These are phyloP conservation scores for Candida lessepsii DNA, from an alignment of 805 yeast genomes.

Conservation along the genomic window DNA sequence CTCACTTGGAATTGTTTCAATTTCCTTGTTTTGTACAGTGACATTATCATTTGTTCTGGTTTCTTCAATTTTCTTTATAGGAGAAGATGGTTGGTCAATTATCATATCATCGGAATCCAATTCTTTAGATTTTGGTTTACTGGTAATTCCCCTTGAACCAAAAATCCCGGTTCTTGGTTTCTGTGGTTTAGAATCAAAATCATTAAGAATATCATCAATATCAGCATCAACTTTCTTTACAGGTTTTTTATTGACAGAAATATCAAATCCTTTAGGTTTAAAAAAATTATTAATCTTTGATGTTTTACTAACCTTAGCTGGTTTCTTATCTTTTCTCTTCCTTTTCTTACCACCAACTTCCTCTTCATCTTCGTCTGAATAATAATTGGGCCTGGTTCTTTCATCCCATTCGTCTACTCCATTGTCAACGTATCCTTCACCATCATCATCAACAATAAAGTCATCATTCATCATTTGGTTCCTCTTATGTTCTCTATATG, in stretches of 20 bases:
- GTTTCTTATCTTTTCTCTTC: constrained; percentile 31
- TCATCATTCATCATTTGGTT: constrained; percentile 83
- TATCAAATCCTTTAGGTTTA: constrained; percentile 33
- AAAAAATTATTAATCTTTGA: constrained; percentile 54
- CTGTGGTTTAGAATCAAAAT: constrained; percentile 28
- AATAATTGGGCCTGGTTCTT: constrained; percentile 46
- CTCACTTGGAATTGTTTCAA: too few species aligned
- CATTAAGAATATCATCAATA: constrained; percentile 67
- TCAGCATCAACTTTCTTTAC: constrained; percentile 47
- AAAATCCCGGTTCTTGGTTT: constrained; percentile 7
- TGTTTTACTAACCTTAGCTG: constrained; percentile 38
- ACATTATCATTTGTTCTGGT: too few species aligned
- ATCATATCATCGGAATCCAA: constrained; percentile 26
- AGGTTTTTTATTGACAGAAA: constrained; percentile 17
- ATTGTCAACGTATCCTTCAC: constrained; percentile 89
- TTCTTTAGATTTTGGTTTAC: constrained; percentile 10
- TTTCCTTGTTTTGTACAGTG: too few species aligned
- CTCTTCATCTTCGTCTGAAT: constrained; percentile 53
- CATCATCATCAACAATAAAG: constrained; percentile 91
- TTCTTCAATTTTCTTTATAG: constrained; percentile 23
- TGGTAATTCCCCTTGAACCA: constrained; percentile 10
- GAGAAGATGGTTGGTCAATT: constrained; percentile 35
- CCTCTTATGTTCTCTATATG: constrained; percentile 73
- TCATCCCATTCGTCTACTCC: constrained; percentile 90
- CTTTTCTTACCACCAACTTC: constrained; percentile 21